phyloP scores from a whole-genome alignment of 352 stramenopile genomes.

The Globisporangium sylvaticum region DNA sequence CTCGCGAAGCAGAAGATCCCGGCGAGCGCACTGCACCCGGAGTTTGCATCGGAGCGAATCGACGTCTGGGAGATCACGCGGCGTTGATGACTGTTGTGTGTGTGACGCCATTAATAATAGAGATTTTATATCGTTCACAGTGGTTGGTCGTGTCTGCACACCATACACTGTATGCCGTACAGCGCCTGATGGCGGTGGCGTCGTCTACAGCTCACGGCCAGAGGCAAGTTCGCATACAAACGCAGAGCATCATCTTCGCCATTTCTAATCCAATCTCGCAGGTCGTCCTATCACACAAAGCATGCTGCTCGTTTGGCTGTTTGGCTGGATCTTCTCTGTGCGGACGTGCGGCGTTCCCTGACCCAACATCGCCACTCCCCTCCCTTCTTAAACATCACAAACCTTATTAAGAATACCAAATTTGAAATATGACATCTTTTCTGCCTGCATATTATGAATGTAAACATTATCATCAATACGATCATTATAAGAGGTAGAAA shows the following conservation, averaged over 20 bases:
- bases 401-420: no score
- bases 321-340: neutral
- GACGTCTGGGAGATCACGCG: constrained; percentile 18
- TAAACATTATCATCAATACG: no score
- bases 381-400: neutral
- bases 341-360: neutral
- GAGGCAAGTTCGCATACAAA: neutral
- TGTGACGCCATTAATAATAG: neutral
- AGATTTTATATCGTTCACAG: neutral
- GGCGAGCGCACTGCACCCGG: constrained; percentile 15
- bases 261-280: neutral
- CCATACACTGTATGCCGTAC: no score
- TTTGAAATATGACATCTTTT: no score
- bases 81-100: neutral
- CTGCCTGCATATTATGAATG: no score
- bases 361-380: neutral
- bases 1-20: constrained; percentile 15
- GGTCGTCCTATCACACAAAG: constrained; percentile 2
- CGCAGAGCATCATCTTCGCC: neutral
- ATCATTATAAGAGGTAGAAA: no score
- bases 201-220: neutral
- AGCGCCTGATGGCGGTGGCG: neutral
- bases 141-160: neutral
- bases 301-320: neutral
- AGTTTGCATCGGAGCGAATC: constrained; percentile 14